Evolutionary conservation across 2,329 filamentous ascomycete genomes (phyloP), one percentile per base, ranked within the genome.

Genomic region (Nothophoma quercina): DNA sequence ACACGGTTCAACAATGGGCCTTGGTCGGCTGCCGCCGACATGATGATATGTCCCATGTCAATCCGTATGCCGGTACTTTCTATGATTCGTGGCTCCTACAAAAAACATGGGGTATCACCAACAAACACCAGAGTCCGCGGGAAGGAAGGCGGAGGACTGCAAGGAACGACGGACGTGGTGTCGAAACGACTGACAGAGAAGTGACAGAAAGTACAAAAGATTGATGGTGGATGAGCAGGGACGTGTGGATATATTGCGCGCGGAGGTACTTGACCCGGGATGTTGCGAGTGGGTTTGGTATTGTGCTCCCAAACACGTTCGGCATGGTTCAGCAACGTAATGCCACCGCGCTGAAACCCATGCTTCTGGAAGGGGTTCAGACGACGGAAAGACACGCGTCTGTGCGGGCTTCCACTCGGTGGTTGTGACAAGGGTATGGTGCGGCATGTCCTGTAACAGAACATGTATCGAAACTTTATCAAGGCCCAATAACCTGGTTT

Each of bases 1-100:
- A 67, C 62, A n/a, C 59, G 59, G n/a, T 60, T 60, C 19, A 68
- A 41, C 28, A 64, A 42, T 7, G 63, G 60, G 7, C 64, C 65
- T 53, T 56, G 58, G 23, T 67, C 55, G 55, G 48, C 42, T n/a
- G 50, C 48, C 5, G 48, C 39, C 26, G 61, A 52, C 35, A 55
- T 58, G 26, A 65, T 51, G 19, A 65, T 59, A 19, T 65, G 58
- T n/a, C 58, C 60, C 62, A 65, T 65, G 36, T 53, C 42, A 50
- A 51, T 51, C 49, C 36, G 53, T 51, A 25, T 45, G 32, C 38
- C 44, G 30, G 23, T 38, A 39, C 29, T 43, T 51, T 25, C 45
- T 49, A 34, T 42, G 39, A 41, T 36, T 42, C 25, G 50, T 18
- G 10, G 38, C 34, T 21, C 50, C 43, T 25, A 26, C 43, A 43